Evolutionary conservation across 768 basidiomycete species (phyloP), one percentile per base, ranked within the genome.

Genomic region (Leucocoprinus sp.): DNA sequence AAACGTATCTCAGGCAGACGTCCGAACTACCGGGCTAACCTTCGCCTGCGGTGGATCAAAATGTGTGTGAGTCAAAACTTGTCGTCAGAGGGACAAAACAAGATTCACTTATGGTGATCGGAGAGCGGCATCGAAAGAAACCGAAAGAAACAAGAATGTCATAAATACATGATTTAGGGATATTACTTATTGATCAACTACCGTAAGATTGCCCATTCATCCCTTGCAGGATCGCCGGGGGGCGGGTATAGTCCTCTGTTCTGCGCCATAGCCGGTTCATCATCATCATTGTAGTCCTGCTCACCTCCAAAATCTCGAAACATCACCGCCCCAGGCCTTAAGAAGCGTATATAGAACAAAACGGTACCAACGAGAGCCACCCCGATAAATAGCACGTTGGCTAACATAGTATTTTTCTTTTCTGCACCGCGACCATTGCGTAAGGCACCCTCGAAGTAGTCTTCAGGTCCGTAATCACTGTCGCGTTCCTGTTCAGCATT

Each of bases 321-420:
- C n/a, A n/a, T n/a, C n/a, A n/a, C n/a, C n/a, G n/a, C n/a, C n/a
- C n/a, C n/a, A n/a, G n/a, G n/a, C n/a, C n/a, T n/a, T n/a, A n/a
- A n/a, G n/a, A n/a, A n/a, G n/a, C n/a, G n/a, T n/a, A 89, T 66
- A 60, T 88, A 91, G 39, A 92, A 70, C 53, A 93, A 67, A 34
- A 80, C 65, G 28, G 85, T 85, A 41, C 91, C 82, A 17, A 76
- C 65, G 19, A 84, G 63, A 56, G 86, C 88, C 21, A 95, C 67
- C 33, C 77, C 61, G 3, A 93, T 73, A 34, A 93, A 71, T 29
- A 92, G 60, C 66, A 89, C 74, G 19, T 86, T 93, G 68, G 93
- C 92, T 24, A 65, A 66, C 46, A 89, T 61, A 1, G 76, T 78
- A 35, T 48, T 23, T 22, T 17, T 26, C n/a, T 71, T 77, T 15